Evolutionary conservation across 257 asterid genomes (phyloP).

Genomic region (Eustoma russellianum): DNA sequence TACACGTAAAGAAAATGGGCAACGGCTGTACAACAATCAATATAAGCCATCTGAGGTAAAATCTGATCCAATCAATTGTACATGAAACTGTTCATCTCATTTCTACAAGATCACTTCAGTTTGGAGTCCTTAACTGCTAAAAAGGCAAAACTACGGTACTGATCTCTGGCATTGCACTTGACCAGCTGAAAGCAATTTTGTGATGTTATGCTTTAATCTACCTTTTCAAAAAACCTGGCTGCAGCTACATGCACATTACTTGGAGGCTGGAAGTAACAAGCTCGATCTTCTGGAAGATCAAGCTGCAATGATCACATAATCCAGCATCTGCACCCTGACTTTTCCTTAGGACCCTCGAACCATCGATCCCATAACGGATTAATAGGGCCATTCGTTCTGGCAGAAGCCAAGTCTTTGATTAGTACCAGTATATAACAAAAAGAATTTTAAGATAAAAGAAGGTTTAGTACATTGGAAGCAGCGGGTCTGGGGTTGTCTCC

Average conservation of each 20-base stretch:
- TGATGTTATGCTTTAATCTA: constrained; percentile 23
- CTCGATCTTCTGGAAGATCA: constrained; percentile 8
- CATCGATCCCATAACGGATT: constrained; percentile 89
- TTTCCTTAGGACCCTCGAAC: constrained; percentile 82
- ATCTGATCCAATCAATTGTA: constrained; percentile 1
- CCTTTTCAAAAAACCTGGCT: constrained; percentile 5
- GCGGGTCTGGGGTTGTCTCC: constrained; percentile 71
- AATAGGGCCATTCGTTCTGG: constrained; percentile 73
- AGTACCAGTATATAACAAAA: too few relatives aligned
- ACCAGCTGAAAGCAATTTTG: constrained; percentile 1
- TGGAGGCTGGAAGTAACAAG: constrained; percentile 4
- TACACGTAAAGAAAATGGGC: neutral
- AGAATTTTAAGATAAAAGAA: neutral
- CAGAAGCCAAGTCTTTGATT: neutral
- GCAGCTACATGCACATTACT: neutral
- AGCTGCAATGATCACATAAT: constrained; percentile 37
- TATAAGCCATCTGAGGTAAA: neutral
- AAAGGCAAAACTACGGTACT: neutral
- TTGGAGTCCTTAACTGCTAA: neutral
- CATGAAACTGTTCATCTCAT: neutral
- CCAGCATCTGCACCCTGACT: constrained; percentile 91
- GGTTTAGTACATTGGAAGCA: constrained; percentile 56
- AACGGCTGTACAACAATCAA: neutral
- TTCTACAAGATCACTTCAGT: constrained; percentile 6
- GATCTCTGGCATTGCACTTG: constrained; percentile 1